A percentile compares a stretch with the other conserved stretches of the same genome.
phyloP scores from a whole-genome alignment of 352 stramenopile species.

The Globisporangium carolinianum region DNA sequence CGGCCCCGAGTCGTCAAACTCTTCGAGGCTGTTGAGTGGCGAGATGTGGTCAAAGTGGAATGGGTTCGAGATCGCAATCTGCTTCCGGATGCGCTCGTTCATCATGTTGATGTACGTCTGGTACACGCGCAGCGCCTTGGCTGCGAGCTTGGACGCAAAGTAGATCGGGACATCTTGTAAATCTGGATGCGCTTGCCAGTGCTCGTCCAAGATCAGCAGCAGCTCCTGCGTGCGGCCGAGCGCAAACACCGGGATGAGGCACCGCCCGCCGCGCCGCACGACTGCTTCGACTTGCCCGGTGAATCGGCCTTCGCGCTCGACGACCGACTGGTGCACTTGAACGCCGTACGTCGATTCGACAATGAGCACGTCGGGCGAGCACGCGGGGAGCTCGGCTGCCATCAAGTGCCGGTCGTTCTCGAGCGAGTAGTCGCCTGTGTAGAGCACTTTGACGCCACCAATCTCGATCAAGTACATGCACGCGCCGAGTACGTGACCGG shows the following conservation, averaged over 20 bases:
- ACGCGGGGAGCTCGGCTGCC: slow-evolving; percentile 77
- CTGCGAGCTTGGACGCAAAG: slow-evolving; percentile 96
- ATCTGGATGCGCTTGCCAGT: slow-evolving; percentile 94
- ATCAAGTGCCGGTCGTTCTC: slow-evolving; percentile 98
- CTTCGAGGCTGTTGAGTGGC: slow-evolving; percentile 95
- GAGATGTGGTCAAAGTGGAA: slow-evolving; percentile 97
- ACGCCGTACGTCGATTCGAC: slow-evolving; percentile 98
- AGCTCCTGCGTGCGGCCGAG: slow-evolving; percentile 98
- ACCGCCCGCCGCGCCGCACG: slow-evolving; percentile 93
- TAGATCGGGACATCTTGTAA: slow-evolving; percentile 98
- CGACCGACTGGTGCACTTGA: slow-evolving; percentile 93
- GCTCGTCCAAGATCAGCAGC: slow-evolving; percentile 98
- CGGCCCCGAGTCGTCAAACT: slow-evolving; percentile 96
- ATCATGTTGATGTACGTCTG: slow-evolving; percentile 99
- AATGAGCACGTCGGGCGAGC: slow-evolving; percentile 97
- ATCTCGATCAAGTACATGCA: slow-evolving; percentile 99
- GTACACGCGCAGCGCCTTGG: slow-evolving; percentile 96
- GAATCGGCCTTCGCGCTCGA: slow-evolving; percentile 96
- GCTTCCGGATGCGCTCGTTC: slow-evolving; percentile 95
- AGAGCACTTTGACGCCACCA: slow-evolving; percentile 95
- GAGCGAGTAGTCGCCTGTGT: slow-evolving; percentile 98
- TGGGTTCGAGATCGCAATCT: slow-evolving; percentile 97
- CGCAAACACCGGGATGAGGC: slow-evolving; percentile 98
- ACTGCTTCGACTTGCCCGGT: slow-evolving; percentile 94
- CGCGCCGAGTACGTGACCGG: slow-evolving; percentile 97